phyloP scores from a whole-genome alignment of 108 stramenopile genomes.

The Cyclotella choctawhatcheeana region DNA sequence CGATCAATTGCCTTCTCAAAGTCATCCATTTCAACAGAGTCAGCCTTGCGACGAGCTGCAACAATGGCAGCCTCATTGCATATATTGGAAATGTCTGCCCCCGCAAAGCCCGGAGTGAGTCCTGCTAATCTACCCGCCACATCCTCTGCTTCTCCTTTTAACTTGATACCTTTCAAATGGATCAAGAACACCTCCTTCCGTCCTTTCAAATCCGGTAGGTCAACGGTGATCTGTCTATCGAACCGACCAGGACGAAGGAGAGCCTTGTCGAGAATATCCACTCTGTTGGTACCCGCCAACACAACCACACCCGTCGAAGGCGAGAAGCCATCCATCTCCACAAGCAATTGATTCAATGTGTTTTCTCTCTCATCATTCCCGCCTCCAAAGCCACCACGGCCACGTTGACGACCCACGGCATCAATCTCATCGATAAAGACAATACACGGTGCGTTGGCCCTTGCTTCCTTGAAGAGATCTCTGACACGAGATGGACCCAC shows the following conservation, averaged over 20 bases:
- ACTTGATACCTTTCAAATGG: slow-evolving; percentile 91
- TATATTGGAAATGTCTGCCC: slow-evolving; percentile 96
- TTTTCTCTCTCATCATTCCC: slow-evolving; percentile 97
- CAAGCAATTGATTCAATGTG: slow-evolving; percentile 99
- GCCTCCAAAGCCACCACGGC: slow-evolving; percentile 88
- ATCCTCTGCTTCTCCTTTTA: slow-evolving; percentile 93
- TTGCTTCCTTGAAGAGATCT: slow-evolving; percentile 92
- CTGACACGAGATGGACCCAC: slow-evolving; percentile 96
- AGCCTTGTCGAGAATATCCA: slow-evolving; percentile 95
- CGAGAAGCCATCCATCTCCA: slow-evolving; percentile 98
- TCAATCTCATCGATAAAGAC: slow-evolving; percentile 99
- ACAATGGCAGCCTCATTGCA: slow-evolving; percentile 98
- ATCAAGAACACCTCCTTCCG: slow-evolving; percentile 92
- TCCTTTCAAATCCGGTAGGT: slow-evolving; percentile 95
- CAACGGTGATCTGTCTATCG: slow-evolving; percentile 96
- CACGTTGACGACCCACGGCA: slow-evolving; percentile 92
- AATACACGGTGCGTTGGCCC: slow-evolving; percentile 93
- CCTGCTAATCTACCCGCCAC: slow-evolving; percentile 89
- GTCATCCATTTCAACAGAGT: slow-evolving; percentile 91
- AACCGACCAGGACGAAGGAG: slow-evolving; percentile 98
- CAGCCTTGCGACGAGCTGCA: slow-evolving; percentile 76
- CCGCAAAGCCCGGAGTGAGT: slow-evolving; percentile 97
- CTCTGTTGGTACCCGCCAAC: slow-evolving; percentile 97
- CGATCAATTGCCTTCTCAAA: slow-evolving; percentile 97
- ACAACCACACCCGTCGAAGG: slow-evolving; percentile 96